Conservation (phyloP, 257 asterid genomes). For the Capsicum baccatum region DNA sequence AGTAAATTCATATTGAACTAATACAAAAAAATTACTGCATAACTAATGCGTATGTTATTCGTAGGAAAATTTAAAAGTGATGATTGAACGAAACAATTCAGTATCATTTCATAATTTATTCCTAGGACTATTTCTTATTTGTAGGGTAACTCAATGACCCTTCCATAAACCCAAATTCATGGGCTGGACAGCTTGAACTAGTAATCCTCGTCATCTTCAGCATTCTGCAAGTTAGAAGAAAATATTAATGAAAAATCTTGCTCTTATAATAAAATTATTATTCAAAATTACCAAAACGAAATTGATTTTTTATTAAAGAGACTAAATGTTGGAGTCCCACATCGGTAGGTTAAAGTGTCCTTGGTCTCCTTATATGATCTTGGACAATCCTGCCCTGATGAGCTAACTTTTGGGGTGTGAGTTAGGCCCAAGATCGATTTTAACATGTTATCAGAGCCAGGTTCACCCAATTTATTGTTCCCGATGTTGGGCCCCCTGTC, state of each 20-base stretch:
- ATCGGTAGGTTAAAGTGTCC: no score
- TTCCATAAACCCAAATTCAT: not conserved
- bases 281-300: not conserved
- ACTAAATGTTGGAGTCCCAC: no score
- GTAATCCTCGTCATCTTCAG: not conserved
- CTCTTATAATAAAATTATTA: not conserved
- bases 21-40: not conserved
- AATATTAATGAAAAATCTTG: not conserved
- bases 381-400: no score
- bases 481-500: no score
- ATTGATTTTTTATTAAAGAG: not conserved
- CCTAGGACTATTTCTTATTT: not conserved
- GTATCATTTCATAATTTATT: not conserved
- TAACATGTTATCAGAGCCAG: no score
- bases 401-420: no score
- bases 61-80: not conserved
- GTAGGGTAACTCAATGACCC: not conserved
- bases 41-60: not conserved
- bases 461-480: no score
- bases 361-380: no score
- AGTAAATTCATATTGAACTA: not conserved
- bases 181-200: not conserved
- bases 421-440: no score
- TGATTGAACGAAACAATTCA: not conserved
- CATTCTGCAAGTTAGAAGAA: not conserved